phyloP scores from a whole-genome alignment of 2,329 filamentous ascomycete genomes.

The Metarhizium robertsii region DNA sequence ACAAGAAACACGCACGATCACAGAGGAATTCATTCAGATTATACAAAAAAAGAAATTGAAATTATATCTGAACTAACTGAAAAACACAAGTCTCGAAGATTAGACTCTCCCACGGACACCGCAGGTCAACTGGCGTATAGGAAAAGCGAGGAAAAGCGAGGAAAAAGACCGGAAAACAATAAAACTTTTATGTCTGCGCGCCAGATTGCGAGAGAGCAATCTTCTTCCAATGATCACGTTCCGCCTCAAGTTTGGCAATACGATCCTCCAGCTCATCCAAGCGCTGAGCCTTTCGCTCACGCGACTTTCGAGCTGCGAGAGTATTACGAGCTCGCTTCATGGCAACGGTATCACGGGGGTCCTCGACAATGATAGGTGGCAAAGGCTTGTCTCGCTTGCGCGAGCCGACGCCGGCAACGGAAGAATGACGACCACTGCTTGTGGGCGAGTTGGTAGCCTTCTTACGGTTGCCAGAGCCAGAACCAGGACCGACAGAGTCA shows the following conservation, averaged over 20 bases:
- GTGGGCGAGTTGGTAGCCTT: conserved; percentile 38
- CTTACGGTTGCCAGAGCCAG: conserved; percentile 30
- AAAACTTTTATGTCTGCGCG: not conserved
- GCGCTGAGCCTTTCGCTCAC: conserved; percentile 72
- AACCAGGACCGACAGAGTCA: conserved; percentile 32
- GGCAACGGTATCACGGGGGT: conserved; percentile 64
- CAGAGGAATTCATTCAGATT: too few relatives aligned
- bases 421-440: conserved; percentile 51
- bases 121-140: not conserved
- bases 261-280: conserved; percentile 65
- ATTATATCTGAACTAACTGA: not conserved
- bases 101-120: not conserved
- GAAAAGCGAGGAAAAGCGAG: not conserved
- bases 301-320: conserved; percentile 85
- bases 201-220: conserved; percentile 33
- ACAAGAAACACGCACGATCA: too few relatives aligned
- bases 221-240: conserved; percentile 57
- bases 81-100: not conserved
- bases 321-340: conserved; percentile 93
- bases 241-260: conserved; percentile 59
- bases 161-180: not conserved
- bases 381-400: conserved; percentile 75
- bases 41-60: too few relatives aligned
- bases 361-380: conserved; percentile 66
- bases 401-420: conserved; percentile 58